A percentile compares a stretch with the other conserved stretches of the same genome.
These are phyloP conservation scores for Heterobasidion irregulare DNA, from an alignment of 1,284 basidiomycete species.

Conservation along the genomic window DNA sequence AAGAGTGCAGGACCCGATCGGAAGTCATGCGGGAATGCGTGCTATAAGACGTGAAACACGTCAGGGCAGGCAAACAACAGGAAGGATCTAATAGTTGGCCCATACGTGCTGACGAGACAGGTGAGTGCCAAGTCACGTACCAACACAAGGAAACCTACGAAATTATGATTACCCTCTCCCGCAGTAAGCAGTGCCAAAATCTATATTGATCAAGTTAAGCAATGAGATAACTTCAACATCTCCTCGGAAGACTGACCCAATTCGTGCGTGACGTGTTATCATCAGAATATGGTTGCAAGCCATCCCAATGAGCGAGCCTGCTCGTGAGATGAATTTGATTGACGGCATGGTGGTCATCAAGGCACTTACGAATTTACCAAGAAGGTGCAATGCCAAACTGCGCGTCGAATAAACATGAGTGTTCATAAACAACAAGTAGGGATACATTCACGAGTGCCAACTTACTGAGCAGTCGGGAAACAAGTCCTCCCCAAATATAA, in stretches of 20 bases:
- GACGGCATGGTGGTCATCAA: neutral
- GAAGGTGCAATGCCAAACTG: conserved; percentile 77
- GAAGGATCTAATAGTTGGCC: neutral
- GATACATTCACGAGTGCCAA: conserved; percentile 1
- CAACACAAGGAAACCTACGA: conserved; percentile 31
- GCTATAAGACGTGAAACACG: conserved; percentile 2
- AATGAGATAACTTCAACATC: neutral
- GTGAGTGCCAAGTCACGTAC: neutral
- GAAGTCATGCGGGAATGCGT: conserved; percentile 75
- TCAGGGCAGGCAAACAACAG: neutral
- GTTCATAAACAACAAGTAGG: conserved; percentile 1
- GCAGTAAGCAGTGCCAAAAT: conserved; percentile 62
- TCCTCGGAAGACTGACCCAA: conserved; percentile 29
- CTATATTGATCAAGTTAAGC: conserved; percentile 22
- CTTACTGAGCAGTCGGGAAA: conserved; percentile 53
- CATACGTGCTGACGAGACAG: conserved; percentile 22
- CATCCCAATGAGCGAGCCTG: conserved; percentile 73
- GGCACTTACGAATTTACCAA: conserved; percentile 65
- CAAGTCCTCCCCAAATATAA: conserved; percentile 62
- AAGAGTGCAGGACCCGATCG: conserved; percentile 49
- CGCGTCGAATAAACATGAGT: too few relatives aligned
- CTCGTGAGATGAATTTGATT: neutral
- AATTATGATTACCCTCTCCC: conserved; percentile 78
- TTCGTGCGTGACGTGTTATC: conserved; percentile 74
- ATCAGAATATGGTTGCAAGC: conserved; percentile 70